Conservation (phyloP, 169 alveolate genomes). For the Plasmodium falciparum region DNA sequence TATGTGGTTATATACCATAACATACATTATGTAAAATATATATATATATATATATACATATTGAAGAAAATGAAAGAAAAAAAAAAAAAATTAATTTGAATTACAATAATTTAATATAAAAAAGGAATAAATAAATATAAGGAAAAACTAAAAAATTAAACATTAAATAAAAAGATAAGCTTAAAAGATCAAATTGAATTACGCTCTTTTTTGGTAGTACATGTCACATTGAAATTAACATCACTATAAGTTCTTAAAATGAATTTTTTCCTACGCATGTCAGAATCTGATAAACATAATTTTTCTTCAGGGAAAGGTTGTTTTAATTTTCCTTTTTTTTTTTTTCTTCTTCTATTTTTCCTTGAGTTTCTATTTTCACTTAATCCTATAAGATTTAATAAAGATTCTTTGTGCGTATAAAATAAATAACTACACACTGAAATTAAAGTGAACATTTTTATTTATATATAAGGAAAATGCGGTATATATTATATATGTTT, state of each 20-base stretch:
- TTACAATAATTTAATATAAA: not conserved
- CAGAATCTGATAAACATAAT: conserved; percentile 59
- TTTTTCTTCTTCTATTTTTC: conserved; percentile 2
- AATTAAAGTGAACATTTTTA: conserved; percentile 68
- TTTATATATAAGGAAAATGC: not conserved
- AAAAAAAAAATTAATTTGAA: not conserved
- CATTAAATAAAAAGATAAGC: not conserved
- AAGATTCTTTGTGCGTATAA: conserved; percentile 60
- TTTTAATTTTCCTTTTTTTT: conserved; percentile 30
- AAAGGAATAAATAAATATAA: not conserved
- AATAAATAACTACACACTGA: conserved; percentile 72
- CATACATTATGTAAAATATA: too few relatives aligned
- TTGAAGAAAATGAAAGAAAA: not conserved
- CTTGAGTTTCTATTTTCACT: conserved; percentile 30
- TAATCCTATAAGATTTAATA: conserved; percentile 51
- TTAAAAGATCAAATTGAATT: not conserved
- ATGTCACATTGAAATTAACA: conserved; percentile 42
- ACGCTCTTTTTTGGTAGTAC: not conserved
- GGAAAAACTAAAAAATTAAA: not conserved
- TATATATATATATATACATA: not conserved
- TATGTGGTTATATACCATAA: too few relatives aligned
- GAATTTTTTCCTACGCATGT: conserved; percentile 38
- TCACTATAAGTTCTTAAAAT: conserved; percentile 76
- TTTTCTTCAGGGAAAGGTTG: conserved; percentile 17
- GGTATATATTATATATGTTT: not conserved